phyloP scores from a whole-genome alignment of 306 rosid species.

The Prinsepia uniflora region DNA sequence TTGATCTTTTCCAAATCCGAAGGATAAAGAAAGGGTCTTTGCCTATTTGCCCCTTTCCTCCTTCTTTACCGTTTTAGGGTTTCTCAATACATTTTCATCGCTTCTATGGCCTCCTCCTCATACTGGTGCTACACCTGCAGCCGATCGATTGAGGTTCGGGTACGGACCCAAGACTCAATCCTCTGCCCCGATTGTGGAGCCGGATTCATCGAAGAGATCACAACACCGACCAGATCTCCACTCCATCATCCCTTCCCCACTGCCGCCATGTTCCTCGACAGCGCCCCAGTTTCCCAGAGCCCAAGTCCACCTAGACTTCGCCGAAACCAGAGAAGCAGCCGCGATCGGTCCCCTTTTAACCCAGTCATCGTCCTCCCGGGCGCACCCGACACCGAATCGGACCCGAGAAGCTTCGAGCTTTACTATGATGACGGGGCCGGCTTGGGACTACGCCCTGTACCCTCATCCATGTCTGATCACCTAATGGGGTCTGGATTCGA shows the following conservation, averaged over 20 bases:
- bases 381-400: conserved; percentile 39
- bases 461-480: conserved; percentile 50
- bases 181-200: conserved; percentile 56
- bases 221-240: conserved; percentile 36
- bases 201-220: conserved; percentile 55
- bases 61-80: neutral
- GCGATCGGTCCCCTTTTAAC: conserved; percentile 57
- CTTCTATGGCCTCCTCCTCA: conserved; percentile 41
- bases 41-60: neutral
- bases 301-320: conserved; percentile 37
- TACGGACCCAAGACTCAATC: conserved; percentile 29
- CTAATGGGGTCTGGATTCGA: conserved; percentile 69
- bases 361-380: conserved; percentile 65
- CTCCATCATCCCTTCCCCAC: conserved; percentile 40
- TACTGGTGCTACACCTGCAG: conserved; percentile 63
- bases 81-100: conserved; percentile 28
- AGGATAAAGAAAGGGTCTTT: neutral
- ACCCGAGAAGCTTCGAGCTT: conserved; percentile 50
- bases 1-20: neutral
- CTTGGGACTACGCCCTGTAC: conserved; percentile 54
- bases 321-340: conserved; percentile 37
- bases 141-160: conserved; percentile 40
- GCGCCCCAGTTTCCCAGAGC: conserved; percentile 25
- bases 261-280: conserved; percentile 38
- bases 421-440: conserved; percentile 62